A percentile compares a stretch with the other conserved stretches of the same genome.
Conservation (phyloP, 441 rosid genomes). For the Brassica hybrid region DNA sequence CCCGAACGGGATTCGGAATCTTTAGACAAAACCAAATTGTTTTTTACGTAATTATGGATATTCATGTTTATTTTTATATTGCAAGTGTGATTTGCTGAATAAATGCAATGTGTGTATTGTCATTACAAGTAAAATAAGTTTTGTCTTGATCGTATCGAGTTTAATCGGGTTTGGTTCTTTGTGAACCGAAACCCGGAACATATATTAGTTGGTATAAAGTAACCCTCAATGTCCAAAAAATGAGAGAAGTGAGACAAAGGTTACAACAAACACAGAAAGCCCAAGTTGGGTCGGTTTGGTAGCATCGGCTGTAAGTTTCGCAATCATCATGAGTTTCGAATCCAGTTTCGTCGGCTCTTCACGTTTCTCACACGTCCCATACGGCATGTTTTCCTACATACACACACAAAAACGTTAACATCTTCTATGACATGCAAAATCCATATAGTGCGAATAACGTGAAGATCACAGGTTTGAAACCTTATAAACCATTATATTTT, state of each 20-base stretch:
- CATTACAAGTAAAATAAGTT: slow-evolving; percentile 10
- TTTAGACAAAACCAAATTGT: slow-evolving; percentile 6
- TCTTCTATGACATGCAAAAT: slow-evolving; percentile 15
- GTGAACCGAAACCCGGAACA: slow-evolving; percentile 7
- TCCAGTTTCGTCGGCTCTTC: slow-evolving; percentile 28
- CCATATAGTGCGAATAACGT: not conserved
- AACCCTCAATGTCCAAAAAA: slow-evolving; percentile 30
- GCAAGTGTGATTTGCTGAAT: slow-evolving; percentile 8
- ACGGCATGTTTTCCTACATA: slow-evolving; percentile 40
- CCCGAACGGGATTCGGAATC: slow-evolving; percentile 36
- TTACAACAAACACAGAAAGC: slow-evolving; percentile 44
- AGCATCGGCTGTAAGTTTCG: slow-evolving; percentile 40
- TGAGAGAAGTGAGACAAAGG: slow-evolving; percentile 31
- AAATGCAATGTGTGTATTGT: slow-evolving; percentile 12
- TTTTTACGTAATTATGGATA: not conserved
- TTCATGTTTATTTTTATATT: not conserved
- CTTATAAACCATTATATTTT: not conserved
- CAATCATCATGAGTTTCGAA: slow-evolving; percentile 39
- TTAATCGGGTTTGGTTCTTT: slow-evolving; percentile 8
- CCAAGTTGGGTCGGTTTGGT: slow-evolving; percentile 46
- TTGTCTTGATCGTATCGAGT: slow-evolving; percentile 3
- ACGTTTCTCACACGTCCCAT: slow-evolving; percentile 42
- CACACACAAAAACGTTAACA: slow-evolving; percentile 16
- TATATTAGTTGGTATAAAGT: not conserved
- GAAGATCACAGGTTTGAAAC: not conserved